Evolutionary conservation across 768 basidiomycete species (phyloP).

Genomic region (Suillus subaureus): DNA sequence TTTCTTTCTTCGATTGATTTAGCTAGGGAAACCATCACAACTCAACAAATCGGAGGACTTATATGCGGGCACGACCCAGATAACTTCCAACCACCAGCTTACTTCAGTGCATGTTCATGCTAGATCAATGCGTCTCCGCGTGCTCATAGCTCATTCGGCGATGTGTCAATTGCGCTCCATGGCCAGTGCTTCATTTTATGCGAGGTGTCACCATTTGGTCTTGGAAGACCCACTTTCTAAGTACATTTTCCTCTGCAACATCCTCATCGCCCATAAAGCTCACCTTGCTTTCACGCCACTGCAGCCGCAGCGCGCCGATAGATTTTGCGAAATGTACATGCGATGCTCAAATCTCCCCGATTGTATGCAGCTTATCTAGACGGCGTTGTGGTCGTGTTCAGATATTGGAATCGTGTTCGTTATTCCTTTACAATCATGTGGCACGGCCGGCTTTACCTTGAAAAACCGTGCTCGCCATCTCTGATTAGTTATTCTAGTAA

Average conservation of each 20-base stretch:
- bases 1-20: neutral
- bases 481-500: neutral
- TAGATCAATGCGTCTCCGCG: neutral
- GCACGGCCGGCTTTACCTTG: neutral
- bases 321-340: neutral
- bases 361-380: neutral
- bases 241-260: too few species aligned
- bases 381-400: neutral
- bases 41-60: neutral
- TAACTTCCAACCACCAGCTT: neutral
- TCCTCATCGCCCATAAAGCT: neutral
- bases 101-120: neutral
- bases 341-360: neutral
- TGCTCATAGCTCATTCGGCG: neutral
- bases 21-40: neutral
- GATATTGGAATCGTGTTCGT: neutral
- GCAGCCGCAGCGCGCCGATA: neutral
- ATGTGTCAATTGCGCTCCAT: neutral
- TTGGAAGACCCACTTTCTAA: neutral
- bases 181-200: neutral
- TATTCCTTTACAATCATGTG: neutral
- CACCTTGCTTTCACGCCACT: neutral
- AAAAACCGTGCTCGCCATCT: neutral
- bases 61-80: neutral
- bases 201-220: neutral